Evolutionary conservation across 257 asterid species (phyloP), one percentile per base, ranked within the genome.

Genomic region (Solanum acaule): DNA sequence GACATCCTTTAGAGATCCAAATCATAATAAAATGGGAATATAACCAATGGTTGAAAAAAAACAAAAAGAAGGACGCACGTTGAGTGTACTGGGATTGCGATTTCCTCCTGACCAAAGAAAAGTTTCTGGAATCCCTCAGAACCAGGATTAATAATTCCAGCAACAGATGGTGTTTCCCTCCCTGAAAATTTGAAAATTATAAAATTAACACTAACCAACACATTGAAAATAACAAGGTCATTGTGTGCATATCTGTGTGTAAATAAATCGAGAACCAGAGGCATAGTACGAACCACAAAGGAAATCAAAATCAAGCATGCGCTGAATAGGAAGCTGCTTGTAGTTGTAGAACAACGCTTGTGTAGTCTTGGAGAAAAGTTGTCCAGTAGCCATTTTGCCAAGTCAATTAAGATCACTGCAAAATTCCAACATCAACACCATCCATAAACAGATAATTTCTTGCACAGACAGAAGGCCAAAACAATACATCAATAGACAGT

Each of bases 271-370:
- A 81, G 68, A 81, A 46, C 8, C 18, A 65, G 75, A 91, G 59
- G 46, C 52, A 27, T 31, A 85, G 56, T 87, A 63, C 93, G 59
- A 79, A 97, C 99, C 99, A 88, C 96, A 97, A 81, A 97, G 98
- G 93, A 97, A 96, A 91, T 97, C 99, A 91, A 97, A 97, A 90
- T 97, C 99, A 90, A 97, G 99, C 99, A 97, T 97, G 89, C 99
- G 97, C 94, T 97, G 99, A 86, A 97, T 94, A 8, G 99, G 99
- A 83, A 96, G 94, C 81, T 97, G 98, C 96, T 97, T 97, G 93
- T 91, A 97, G 87, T 97, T 97, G 90, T 97, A 97, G 89, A 97
- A 97, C 63, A 97, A 88, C 71, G 98, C 98, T 90, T 96, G 98
- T 35, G 99, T 96, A 85, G 95, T 94, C 90, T 93, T 94, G 85